Percentiles rank a stretch among this genome's conserved stretches.
phyloP scores from a whole-genome alignment of 164 flowering plant genomes.

The Echeveria elegans region DNA sequence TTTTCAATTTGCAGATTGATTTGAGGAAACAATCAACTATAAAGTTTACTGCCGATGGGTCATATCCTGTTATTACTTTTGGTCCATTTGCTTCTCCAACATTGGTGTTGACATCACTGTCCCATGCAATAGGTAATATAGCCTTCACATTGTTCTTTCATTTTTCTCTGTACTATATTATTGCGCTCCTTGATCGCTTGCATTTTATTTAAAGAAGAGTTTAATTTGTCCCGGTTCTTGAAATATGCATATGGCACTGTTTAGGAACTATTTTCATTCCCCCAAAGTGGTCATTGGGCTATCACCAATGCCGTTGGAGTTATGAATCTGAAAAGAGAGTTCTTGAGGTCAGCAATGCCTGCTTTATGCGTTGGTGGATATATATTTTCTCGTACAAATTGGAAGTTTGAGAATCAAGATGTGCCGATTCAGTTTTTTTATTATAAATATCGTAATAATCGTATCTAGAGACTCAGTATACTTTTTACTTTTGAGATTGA shows the following conservation, averaged over 20 bases:
- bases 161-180: background rate
- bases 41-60: constrained; percentile 43
- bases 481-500: background rate
- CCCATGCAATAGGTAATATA: constrained; percentile 68
- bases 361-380: background rate
- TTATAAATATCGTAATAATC: background rate
- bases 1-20: constrained; percentile 51
- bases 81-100: constrained; percentile 85
- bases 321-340: constrained; percentile 71
- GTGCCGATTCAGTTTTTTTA: background rate
- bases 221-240: background rate
- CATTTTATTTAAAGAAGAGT: background rate
- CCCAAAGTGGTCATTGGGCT: constrained; percentile 94
- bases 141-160: background rate
- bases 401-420: background rate
- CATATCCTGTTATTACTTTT: constrained; percentile 80
- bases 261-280: constrained; percentile 92
- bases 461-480: background rate
- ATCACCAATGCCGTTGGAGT: constrained; percentile 97
- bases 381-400: background rate
- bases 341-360: constrained; percentile 37
- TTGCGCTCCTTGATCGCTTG: background rate
- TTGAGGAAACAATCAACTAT: constrained; percentile 54
- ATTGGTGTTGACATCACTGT: constrained; percentile 53
- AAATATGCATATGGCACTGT: constrained; percentile 5